Conservation (phyloP, 345 rosid genomes). For the Firmiana major region DNA sequence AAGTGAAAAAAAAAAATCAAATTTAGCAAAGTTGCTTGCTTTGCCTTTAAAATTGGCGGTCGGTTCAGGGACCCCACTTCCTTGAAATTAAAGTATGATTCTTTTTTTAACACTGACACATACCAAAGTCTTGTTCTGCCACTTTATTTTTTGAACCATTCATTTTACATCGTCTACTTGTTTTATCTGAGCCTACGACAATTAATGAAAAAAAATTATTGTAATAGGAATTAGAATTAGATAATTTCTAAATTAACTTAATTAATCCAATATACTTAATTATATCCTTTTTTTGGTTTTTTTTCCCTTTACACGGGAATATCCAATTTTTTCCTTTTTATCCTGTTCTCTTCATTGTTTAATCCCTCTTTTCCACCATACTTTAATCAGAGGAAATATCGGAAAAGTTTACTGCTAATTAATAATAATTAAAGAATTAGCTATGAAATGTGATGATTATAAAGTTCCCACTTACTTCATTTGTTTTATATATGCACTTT, state of each 20-base stretch:
- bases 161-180: too few species aligned
- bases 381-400: background rate
- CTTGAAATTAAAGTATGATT: too few species aligned
- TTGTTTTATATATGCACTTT: background rate
- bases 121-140: too few species aligned
- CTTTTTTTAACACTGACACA: too few species aligned
- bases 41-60: background rate
- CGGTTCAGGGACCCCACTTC: background rate
- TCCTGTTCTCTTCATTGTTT: background rate
- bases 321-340: background rate
- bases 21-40: background rate
- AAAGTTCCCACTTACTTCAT: background rate
- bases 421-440: background rate
- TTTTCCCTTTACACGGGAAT: background rate
- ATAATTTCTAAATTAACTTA: too few species aligned
- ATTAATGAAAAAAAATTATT: too few species aligned
- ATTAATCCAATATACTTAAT: too few species aligned
- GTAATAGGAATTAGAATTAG: too few species aligned
- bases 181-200: too few species aligned
- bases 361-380: background rate
- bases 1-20: background rate
- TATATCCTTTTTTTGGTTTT: background rate
- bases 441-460: background rate
- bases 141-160: too few species aligned
- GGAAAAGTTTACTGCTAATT: background rate